phyloP scores from a whole-genome alignment of 2,329 filamentous ascomycete species.

The Claviceps monticola region DNA sequence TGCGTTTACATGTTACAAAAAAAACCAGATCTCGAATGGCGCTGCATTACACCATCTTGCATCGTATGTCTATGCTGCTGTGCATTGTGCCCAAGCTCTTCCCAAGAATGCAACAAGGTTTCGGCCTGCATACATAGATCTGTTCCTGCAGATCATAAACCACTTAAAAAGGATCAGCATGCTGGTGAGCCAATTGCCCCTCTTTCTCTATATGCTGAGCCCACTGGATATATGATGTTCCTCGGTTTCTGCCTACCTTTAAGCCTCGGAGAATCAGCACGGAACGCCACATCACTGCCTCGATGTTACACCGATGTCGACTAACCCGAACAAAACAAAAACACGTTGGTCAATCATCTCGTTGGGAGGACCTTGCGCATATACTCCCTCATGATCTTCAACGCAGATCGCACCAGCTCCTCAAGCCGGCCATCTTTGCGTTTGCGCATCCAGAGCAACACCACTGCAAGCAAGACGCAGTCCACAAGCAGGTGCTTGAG shows the following conservation, averaged over 20 bases:
- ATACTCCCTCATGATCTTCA: slow-evolving; percentile 45
- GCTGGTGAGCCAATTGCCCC: too few relatives aligned
- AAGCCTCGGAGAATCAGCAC: background rate
- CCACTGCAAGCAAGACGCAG: slow-evolving; percentile 46
- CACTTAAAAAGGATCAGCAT: background rate
- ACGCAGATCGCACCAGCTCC: slow-evolving; percentile 53
- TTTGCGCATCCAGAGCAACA: slow-evolving; percentile 59
- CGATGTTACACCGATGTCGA: background rate
- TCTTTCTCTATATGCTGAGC: background rate
- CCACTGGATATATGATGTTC: background rate
- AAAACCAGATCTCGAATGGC: background rate
- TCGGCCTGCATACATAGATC: background rate
- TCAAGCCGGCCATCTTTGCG: slow-evolving; percentile 59
- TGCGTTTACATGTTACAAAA: background rate
- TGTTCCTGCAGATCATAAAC: background rate
- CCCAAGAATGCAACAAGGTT: background rate
- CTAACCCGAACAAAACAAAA: background rate
- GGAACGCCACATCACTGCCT: background rate
- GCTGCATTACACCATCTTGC: background rate
- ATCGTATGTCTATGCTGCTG: background rate
- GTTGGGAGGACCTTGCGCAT: slow-evolving; percentile 43
- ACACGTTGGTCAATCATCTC: slow-evolving; percentile 21
- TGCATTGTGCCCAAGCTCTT: background rate
- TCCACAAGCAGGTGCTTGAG: slow-evolving; percentile 66
- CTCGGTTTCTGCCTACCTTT: background rate